Conservation (phyloP, 2,329 filamentous ascomycete genomes). For the Colletotrichum musae region DNA sequence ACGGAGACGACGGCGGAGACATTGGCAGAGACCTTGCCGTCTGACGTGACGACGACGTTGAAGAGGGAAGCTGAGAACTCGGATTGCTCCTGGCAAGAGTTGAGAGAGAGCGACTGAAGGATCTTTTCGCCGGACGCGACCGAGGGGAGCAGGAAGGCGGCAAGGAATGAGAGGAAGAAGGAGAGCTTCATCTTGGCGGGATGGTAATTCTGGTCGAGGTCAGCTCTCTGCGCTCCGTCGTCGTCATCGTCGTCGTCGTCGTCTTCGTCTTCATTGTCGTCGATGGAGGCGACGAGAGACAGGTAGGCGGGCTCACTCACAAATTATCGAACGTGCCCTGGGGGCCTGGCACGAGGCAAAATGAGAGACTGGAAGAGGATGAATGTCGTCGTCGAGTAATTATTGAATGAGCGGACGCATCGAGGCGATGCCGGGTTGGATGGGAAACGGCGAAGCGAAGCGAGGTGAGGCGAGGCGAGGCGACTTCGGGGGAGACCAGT, state of each 20-base stretch:
- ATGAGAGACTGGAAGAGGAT: neutral
- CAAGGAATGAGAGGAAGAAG: constrained; percentile 59
- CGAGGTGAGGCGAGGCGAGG: too few species aligned
- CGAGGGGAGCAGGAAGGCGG: constrained; percentile 61
- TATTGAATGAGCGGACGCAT: neutral
- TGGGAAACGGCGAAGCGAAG: neutral
- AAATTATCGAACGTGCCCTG: neutral
- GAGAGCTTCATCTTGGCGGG: constrained; percentile 29
- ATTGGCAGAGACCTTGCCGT: constrained; percentile 80
- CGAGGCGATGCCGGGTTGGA: neutral
- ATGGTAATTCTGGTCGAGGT: neutral
- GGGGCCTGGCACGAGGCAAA: too few species aligned
- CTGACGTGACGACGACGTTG: constrained; percentile 84
- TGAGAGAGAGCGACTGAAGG: constrained; percentile 87
- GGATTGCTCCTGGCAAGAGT: constrained; percentile 86
- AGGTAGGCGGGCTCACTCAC: neutral
- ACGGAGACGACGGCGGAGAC: constrained; percentile 88
- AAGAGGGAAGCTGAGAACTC: constrained; percentile 91
- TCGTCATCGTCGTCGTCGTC: too few species aligned
- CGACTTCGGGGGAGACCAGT: too few species aligned
- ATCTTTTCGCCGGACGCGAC: constrained; percentile 71
- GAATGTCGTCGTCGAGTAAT: neutral
- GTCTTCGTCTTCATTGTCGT: too few species aligned
- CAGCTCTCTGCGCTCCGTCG: too few species aligned
- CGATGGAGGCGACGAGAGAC: too few species aligned